A percentile compares a stretch with the other conserved stretches of the same genome.
Evolutionary conservation across 768 basidiomycete species (phyloP).

Genomic region (Suillus paluster): DNA sequence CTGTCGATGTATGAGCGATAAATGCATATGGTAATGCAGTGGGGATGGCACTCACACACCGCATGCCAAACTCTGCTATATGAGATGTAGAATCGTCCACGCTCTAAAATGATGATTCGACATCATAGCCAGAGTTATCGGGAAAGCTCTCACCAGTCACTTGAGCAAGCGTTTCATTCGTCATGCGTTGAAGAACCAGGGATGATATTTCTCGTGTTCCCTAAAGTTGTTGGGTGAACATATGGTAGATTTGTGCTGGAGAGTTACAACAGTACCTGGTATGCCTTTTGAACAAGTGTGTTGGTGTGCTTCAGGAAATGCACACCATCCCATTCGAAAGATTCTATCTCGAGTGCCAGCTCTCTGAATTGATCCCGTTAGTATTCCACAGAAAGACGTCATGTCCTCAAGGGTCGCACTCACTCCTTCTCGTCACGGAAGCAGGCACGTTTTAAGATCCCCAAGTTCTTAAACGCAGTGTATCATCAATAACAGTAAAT

Average conservation of each 20-base stretch:
- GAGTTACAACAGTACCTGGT: not conserved
- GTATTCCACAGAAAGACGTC: not conserved
- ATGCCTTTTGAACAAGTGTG: not conserved
- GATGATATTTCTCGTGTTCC: not conserved
- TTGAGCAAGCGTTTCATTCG: not conserved
- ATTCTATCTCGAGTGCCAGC: not conserved
- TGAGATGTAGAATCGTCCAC: constrained; percentile 1
- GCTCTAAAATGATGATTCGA: not conserved
- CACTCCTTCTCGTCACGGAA: not conserved
- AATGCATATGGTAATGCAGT: not conserved
- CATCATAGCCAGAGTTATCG: too few species aligned
- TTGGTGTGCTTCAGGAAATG: not conserved
- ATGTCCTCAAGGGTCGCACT: not conserved
- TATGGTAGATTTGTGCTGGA: not conserved
- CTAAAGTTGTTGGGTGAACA: not conserved
- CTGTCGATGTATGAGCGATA: not conserved
- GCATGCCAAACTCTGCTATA: constrained; percentile 1
- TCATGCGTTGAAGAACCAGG: not conserved
- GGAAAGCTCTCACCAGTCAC: not conserved
- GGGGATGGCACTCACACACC: not conserved
- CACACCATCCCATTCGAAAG: constrained; percentile 1
- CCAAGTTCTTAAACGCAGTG: not conserved
- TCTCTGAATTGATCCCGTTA: not conserved
- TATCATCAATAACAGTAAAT: not conserved
- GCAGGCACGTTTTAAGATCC: not conserved